Evolutionary conservation across 345 rosid species (phyloP).

Genomic region (Euphorbia peplus): DNA sequence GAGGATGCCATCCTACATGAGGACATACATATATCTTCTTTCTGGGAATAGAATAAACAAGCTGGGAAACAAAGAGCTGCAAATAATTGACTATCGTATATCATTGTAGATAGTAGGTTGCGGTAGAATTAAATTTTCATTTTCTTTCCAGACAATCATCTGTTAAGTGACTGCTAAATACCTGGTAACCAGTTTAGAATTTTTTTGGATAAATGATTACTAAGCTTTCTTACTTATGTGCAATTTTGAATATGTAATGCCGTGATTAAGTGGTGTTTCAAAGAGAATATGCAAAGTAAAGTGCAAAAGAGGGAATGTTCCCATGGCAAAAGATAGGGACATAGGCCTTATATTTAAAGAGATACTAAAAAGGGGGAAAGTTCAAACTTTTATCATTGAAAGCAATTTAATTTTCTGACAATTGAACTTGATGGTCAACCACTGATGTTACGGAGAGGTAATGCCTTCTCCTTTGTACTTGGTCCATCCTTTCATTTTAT

Average conservation of each 20-base stretch:
- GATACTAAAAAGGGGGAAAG: too few relatives aligned
- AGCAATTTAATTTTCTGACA: not conserved
- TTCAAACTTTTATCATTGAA: too few relatives aligned
- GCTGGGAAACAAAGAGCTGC: not conserved
- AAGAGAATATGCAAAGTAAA: not conserved
- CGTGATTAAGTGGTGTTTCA: not conserved
- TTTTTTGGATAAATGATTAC: not conserved
- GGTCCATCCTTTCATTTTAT: not conserved
- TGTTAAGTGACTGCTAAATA: too few relatives aligned
- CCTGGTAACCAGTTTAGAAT: not conserved
- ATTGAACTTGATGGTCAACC: conserved; percentile 7
- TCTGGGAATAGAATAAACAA: not conserved
- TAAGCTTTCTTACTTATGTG: not conserved
- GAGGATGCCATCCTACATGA: not conserved
- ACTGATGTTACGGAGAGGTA: not conserved
- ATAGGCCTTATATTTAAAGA: too few relatives aligned
- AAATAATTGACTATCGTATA: not conserved
- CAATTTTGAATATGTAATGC: not conserved
- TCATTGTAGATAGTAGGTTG: not conserved
- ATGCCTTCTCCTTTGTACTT: not conserved
- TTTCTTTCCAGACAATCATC: too few relatives aligned
- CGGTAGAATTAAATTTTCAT: not conserved
- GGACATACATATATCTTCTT: not conserved
- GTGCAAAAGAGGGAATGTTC: not conserved
- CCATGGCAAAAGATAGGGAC: too few relatives aligned